A percentile compares a stretch with the other conserved stretches of the same genome.
Conservation (phyloP, 2,329 filamentous ascomycete genomes). For the Emydomyces testavorans region DNA sequence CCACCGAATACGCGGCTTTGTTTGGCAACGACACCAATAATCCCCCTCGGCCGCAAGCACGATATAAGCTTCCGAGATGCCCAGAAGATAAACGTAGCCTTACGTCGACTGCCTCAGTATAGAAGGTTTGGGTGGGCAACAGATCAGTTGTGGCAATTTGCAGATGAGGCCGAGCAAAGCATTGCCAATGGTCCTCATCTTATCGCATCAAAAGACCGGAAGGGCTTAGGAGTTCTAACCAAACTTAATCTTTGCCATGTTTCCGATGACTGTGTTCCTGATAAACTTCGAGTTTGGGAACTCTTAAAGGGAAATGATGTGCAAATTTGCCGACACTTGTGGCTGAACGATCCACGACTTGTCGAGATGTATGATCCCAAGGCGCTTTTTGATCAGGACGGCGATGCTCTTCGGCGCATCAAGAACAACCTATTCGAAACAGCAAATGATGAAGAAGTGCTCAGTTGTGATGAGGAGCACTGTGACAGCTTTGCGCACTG, state of each 20-base stretch:
- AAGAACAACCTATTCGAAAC: not conserved
- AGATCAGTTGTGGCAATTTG: not conserved
- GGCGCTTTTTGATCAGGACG: not conserved
- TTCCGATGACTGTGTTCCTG: not conserved
- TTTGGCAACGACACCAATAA: not conserved
- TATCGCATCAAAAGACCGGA: not conserved
- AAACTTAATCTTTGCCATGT: not conserved
- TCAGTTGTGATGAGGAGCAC: not conserved
- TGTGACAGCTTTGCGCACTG: constrained; percentile 4
- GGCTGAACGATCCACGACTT: not conserved
- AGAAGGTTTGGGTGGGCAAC: not conserved
- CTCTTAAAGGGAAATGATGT: not conserved
- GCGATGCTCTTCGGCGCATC: not conserved
- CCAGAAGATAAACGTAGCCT: not conserved
- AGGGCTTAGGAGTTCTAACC: not conserved
- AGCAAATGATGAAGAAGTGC: not conserved
- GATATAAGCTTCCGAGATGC: constrained; percentile 1
- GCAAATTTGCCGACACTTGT: constrained; percentile 1
- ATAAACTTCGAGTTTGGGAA: not conserved
- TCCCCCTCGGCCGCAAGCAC: not conserved
- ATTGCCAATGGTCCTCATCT: not conserved
- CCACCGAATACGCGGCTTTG: not conserved
- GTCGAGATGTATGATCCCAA: not conserved
- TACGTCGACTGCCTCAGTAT: not conserved
- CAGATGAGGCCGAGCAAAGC: not conserved